Evolutionary conservation across 2,329 filamentous ascomycete species (phyloP).

Genomic region (Orbilia blumenaviensis): DNA sequence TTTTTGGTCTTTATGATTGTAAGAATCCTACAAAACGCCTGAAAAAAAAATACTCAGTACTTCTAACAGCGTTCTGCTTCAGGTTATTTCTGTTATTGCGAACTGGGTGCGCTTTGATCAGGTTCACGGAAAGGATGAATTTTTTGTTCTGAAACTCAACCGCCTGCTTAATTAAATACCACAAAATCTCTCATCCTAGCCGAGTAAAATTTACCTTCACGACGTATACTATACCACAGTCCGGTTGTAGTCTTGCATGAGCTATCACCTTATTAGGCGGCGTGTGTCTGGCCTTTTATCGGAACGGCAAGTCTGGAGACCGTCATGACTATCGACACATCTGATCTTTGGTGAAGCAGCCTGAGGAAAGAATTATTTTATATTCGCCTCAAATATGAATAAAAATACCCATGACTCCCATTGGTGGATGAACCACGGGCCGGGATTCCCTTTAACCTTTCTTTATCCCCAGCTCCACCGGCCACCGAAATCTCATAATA

Average conservation of each 20-base stretch:
- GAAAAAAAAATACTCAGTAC: not conserved
- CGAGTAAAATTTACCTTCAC: not conserved
- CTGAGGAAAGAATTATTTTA: slow-evolving; percentile 21
- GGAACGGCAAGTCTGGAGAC: not conserved
- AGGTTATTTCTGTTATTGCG: not conserved
- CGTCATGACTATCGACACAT: slow-evolving; percentile 24
- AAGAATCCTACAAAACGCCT: not conserved
- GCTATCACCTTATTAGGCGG: slow-evolving; percentile 4
- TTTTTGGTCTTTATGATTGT: not conserved
- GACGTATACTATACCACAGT: not conserved
- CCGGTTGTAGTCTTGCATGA: not conserved
- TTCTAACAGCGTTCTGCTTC: not conserved
- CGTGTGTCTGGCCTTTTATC: not conserved
- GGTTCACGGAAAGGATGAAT: not conserved
- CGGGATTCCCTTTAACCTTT: slow-evolving; percentile 44
- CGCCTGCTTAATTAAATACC: not conserved
- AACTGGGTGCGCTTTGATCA: slow-evolving; percentile 2
- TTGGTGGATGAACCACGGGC: slow-evolving; percentile 54
- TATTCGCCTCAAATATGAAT: slow-evolving; percentile 9
- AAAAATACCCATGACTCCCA: slow-evolving; percentile 21
- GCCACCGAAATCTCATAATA: slow-evolving; percentile 1
- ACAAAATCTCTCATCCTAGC: not conserved
- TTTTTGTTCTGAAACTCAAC: not conserved
- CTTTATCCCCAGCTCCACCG: not conserved
- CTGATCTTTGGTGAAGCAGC: not conserved